Evolutionary conservation across 2,329 filamentous ascomycete genomes (phyloP), one percentile per base, ranked within the genome.

Genomic region (Claviceps sp.): DNA sequence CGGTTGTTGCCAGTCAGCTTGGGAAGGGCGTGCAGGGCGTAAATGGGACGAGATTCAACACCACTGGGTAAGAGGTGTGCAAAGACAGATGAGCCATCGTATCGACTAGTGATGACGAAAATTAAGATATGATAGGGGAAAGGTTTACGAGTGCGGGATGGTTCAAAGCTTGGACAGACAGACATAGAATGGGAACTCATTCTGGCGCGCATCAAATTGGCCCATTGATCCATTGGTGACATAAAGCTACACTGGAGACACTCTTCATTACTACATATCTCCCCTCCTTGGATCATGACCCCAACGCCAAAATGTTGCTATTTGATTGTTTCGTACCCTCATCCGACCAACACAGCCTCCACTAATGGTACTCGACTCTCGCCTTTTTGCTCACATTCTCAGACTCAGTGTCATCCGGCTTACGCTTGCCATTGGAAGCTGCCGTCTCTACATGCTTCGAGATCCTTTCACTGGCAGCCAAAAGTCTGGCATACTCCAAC

Each of bases 401-500:
- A 36, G 23, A 57, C 47, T 48, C 58, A 2, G 62, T 59, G n/a
- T 60, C 64, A 2, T 62, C 62, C 22, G 69, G 54, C 60, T 75
- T 78, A 46, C 77, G 68, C 67, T 79, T 80, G 5, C 67, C 66
- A 37, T 66, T 70, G 5, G 59, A 42, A 40, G 48, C n/a, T 40
- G 43, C 14, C 39, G 39, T 47, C 44, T 52, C 54, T 17, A 42
- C 51, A 49, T 68, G 60, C 49, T 65, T 60, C 23, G 61, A 52
- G 37, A 61, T 63, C n/a, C 67, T 65, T 50, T 78, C 73, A 39
- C 66, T 64, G 48, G 69, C 67, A 16, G 67, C 66, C 39, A 91
- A 66, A 42, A 88, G 69, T 50, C 80, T 74, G n/a, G 78, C 77
- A 64, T 89, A 91, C 58, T 88, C 86, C 49, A 81, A 76, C 60